Evolutionary conservation across 768 basidiomycete genomes (phyloP), one percentile per base, ranked within the genome.

Genomic region (Phanerochaete sordida): DNA sequence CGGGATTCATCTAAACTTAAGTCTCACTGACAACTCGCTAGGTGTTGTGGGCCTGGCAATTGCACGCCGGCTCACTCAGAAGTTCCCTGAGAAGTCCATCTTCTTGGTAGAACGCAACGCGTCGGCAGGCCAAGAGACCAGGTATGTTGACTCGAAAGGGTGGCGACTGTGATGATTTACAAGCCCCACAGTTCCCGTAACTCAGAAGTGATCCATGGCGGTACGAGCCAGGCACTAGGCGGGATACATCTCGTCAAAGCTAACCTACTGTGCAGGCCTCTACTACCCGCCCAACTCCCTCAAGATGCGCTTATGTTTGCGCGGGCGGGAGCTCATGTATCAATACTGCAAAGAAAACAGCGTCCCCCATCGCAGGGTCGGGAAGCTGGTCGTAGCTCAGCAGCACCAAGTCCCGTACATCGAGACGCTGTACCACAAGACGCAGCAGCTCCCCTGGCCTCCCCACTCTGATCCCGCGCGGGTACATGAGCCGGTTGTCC

Each of bases 181-280:
- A 46, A 46, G 1, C 27, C 16, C 35, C 56, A 3, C 50, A 95
- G 94, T 71, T 94, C 92, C 43, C 84, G 95, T 16, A 97, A 96
- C 71, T 95, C 94, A 0, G 95, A 97, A 69, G 95, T 98, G 24
- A 90, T 98, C 27, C 95, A 98, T 75, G 88, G 91, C 61, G 94
- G 91, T 86, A 68, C 45, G 69, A 61, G 30, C 7, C 30, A 12
- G 50, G 9, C 50, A 33, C 23, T 33, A 11, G 12, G 19, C 4
- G 8, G 19, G 28, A 33, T 30, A 15, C 12, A 37, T 39, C 7
- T 51, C 26, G 55, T 33, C 33, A 50, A 21, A 6, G 33, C 35
- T 54, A 19, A 52, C 43, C 9, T 24, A 58, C 6, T 5, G 45
- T 24, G 26, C 64, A 93, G 92, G 92, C 26, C 76, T 94, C 1